Evolutionary conservation across 2,329 filamentous ascomycete species (phyloP), one percentile per base, ranked within the genome.

Genomic region (Fusarium sp.): DNA sequence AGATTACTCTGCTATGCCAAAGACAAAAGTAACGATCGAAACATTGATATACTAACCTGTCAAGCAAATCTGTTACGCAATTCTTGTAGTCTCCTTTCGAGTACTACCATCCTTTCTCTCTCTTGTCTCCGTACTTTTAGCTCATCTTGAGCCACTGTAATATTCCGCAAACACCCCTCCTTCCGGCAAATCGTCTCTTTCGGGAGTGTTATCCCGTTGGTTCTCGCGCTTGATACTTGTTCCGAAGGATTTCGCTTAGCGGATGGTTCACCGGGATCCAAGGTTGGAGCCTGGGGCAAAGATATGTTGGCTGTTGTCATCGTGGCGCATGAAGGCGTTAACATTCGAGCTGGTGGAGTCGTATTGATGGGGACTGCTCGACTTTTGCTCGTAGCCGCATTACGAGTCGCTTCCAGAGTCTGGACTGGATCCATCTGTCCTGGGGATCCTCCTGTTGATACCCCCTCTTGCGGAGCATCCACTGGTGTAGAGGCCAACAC

Each of bases 31-130:
- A 37, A 10, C 29, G 29, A 9, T 31, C 29, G 29, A 31, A 11
- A 10, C 29, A 31, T 31, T 10, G 4, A 41, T 5, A 39, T 4
- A 41, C 11, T 41, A 6, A 10, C 18, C 78, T 72, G n/a, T 76
- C 77, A 52, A 10, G 48, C 27, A 29, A 29, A 29, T 52, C n/a
- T 31, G 13, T 52, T 31, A n/a, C 48, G 48, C 27, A 52, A 8
- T 31, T 52, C 48, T 52, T 29, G 48, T 11, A 52, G 48, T 27
- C 48, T 52, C 27, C 48, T 52, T 4, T 27, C 18, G 31, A 52
- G 48, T 27, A n/a, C 48, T n/a, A 31, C 6, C 14, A 13, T n/a
- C 3, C 48, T 52, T 29, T 52, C 48, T 52, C 27, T 52, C 48
- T 27, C 48, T 9, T 18, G 6, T 18, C 18, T 29, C 16, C 48